Evolutionary conservation across 2,329 filamentous ascomycete species (phyloP).

Genomic region (Colletotrichum agaves): DNA sequence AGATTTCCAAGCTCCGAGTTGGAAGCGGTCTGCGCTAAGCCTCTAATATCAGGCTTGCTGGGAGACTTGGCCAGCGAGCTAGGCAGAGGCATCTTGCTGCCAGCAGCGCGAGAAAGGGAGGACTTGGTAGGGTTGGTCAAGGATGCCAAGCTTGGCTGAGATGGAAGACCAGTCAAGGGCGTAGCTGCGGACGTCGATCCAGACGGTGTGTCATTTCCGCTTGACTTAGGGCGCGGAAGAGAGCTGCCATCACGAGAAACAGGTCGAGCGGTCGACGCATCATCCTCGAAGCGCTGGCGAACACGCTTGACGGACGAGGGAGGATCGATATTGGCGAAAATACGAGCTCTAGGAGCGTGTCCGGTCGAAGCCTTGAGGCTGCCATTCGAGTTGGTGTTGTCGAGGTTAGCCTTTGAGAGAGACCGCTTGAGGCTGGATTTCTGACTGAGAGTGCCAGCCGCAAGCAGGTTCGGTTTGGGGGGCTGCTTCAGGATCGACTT

Average conservation of each 20-base stretch:
- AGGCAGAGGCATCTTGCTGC: constrained; percentile 63
- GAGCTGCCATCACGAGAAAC: constrained; percentile 62
- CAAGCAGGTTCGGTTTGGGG: constrained; percentile 45
- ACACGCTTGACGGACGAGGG: constrained; percentile 72
- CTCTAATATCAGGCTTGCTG: constrained; percentile 36
- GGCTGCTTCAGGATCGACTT: constrained; percentile 59
- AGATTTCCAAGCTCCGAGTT: constrained; percentile 53
- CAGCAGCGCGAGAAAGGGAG: constrained; percentile 71
- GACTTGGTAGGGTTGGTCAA: constrained; percentile 84
- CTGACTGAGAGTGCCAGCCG: constrained; percentile 39
- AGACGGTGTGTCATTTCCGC: constrained; percentile 49
- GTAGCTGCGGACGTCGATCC: background rate
- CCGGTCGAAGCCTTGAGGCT: constrained; percentile 41
- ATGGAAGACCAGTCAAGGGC: constrained; percentile 47
- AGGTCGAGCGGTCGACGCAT: constrained; percentile 74
- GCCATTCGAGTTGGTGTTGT: constrained; percentile 64
- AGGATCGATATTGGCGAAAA: constrained; percentile 42
- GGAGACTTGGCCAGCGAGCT: constrained; percentile 50
- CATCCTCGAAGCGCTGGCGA: constrained; percentile 74
- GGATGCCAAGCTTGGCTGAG: constrained; percentile 62
- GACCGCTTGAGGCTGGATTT: constrained; percentile 52
- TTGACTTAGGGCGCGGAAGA: constrained; percentile 61
- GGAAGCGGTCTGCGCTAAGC: constrained; percentile 58
- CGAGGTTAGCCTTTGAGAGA: constrained; percentile 71
- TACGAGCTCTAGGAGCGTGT: constrained; percentile 23